phyloP scores from a whole-genome alignment of 169 alveolate species.

The Plasmodium vinckei region DNA sequence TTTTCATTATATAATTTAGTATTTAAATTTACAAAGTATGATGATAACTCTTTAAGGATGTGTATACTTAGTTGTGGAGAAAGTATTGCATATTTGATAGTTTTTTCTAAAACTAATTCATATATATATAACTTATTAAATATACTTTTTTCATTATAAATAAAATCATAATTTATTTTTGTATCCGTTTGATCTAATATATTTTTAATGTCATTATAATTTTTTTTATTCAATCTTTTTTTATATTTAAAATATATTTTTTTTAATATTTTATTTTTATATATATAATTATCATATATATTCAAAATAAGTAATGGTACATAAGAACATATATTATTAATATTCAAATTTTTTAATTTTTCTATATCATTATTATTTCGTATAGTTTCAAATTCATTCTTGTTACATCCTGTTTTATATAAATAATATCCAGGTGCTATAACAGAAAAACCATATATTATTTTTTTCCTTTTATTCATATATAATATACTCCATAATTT shows the following conservation, averaged over 20 bases:
- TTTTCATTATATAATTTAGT: slow-evolving; percentile 25
- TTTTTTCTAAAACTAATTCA: slow-evolving; percentile 36
- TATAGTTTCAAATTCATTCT: slow-evolving; percentile 17
- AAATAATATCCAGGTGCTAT: slow-evolving; percentile 10
- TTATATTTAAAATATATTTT: slow-evolving; percentile 11
- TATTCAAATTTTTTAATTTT: slow-evolving; percentile 14
- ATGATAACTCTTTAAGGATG: slow-evolving; percentile 27
- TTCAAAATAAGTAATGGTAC: slow-evolving; percentile 33
- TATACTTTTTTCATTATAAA: slow-evolving; percentile 34
- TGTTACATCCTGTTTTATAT: slow-evolving; percentile 7
- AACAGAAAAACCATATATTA: slow-evolving; percentile 9
- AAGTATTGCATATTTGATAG: slow-evolving; percentile 34
- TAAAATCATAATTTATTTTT: slow-evolving; percentile 20
- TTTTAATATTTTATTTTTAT: slow-evolving; percentile 25
- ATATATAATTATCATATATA: slow-evolving; percentile 58
- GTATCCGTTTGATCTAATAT: neutral
- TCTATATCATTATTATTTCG: slow-evolving; percentile 35
- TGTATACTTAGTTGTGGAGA: slow-evolving; percentile 58
- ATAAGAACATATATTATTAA: slow-evolving; percentile 31
- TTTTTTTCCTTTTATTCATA: slow-evolving; percentile 16
- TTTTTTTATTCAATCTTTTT: neutral
- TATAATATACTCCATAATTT: neutral
- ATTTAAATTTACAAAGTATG: slow-evolving; percentile 25
- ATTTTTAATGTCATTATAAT: neutral
- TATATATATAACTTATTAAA: slow-evolving; percentile 53